Percentiles rank a stretch among this genome's conserved stretches.
Evolutionary conservation across 2,329 filamentous ascomycete species (phyloP).

Genomic region (Xylariales sp.): DNA sequence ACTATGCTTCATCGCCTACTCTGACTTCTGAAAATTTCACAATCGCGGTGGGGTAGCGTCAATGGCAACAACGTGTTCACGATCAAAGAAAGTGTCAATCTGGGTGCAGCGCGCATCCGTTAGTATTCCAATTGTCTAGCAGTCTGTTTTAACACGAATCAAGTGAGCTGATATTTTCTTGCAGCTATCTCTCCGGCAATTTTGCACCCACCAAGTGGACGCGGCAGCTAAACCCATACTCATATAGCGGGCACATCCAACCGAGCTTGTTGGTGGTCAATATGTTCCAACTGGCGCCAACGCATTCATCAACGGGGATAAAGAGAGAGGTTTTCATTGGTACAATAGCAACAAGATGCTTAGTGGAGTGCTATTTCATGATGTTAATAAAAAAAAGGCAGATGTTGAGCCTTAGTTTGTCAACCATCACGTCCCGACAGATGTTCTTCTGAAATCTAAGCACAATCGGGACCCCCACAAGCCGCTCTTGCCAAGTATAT

Average conservation of each 20-base stretch:
- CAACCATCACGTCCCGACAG: slow-evolving; percentile 66
- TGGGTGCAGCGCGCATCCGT: too few relatives aligned
- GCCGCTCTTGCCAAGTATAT: slow-evolving; percentile 63
- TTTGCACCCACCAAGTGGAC: slow-evolving; percentile 62
- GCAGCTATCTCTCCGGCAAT: slow-evolving; percentile 60
- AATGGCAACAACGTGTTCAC: too few relatives aligned
- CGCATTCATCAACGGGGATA: slow-evolving; percentile 56
- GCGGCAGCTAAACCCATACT: slow-evolving; percentile 51
- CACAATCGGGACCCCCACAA: slow-evolving; percentile 40
- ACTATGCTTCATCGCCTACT: too few relatives aligned
- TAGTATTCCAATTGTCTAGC: too few relatives aligned
- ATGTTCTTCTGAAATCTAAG: slow-evolving; percentile 54
- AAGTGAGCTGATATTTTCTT: slow-evolving; percentile 3
- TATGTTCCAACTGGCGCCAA: slow-evolving; percentile 72
- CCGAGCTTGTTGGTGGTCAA: slow-evolving; percentile 63
- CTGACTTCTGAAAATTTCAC: too few relatives aligned
- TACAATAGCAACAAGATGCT: slow-evolving; percentile 76
- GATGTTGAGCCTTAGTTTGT: slow-evolving; percentile 58
- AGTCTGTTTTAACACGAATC: not conserved
- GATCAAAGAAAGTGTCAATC: too few relatives aligned
- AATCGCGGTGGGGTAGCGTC: too few relatives aligned
- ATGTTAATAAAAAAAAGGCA: slow-evolving; percentile 26
- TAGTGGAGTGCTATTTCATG: slow-evolving; percentile 58
- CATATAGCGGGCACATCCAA: slow-evolving; percentile 52
- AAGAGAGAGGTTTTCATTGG: slow-evolving; percentile 63